Evolutionary conservation across 208 protist genomes (phyloP), one percentile per base, ranked within the genome.

Genomic region (Trichomonas vaginalis): DNA sequence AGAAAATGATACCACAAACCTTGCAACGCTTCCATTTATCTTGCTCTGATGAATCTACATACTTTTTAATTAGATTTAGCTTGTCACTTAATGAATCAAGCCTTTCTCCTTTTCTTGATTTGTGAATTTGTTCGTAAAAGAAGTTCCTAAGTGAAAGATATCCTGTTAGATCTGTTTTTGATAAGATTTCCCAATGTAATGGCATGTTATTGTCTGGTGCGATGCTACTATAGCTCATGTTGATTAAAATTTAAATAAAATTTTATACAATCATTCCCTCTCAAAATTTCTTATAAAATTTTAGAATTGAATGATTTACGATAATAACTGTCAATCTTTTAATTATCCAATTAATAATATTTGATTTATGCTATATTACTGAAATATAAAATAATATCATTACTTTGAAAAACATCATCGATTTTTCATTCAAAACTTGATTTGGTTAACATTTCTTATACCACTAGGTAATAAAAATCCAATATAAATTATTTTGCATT

Each of bases 11-110:
- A 2, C 86, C 86, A 32, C 86, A 92, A 51, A 92, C 86, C 17
- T 48, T 92, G 48, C 45, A 92, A 48, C 86, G 42, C 46, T 92
- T 92, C 86, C 86, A 92, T n/a, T 92, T 45, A 92, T 92, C n/a
- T 35, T 17, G 9, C 12, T 92, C 86, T 39, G 40, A 23, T 37
- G 15, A 48, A 48, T 92, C 86, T 4, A 92, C 56, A 27, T 48
- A 92, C 15, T 51, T 51, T 51, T 39, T 92, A 32, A 92, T 92
- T 47, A 48, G 23, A 17, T 92, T 92, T 2, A 92, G 40, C n/a
- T 51, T 92, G 4, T 51, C 45, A 48, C 12, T 51, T 35, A 92
- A 92, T 37, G 86, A 51, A 35, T 92, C 86, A 9, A 92, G 45
- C 17, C 86, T 35, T 51, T 92, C 45, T 39, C 86, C 86, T 92